Evolutionary conservation across 2,329 filamentous ascomycete genomes (phyloP).

Genomic region (Chrysoporthe puriensis): DNA sequence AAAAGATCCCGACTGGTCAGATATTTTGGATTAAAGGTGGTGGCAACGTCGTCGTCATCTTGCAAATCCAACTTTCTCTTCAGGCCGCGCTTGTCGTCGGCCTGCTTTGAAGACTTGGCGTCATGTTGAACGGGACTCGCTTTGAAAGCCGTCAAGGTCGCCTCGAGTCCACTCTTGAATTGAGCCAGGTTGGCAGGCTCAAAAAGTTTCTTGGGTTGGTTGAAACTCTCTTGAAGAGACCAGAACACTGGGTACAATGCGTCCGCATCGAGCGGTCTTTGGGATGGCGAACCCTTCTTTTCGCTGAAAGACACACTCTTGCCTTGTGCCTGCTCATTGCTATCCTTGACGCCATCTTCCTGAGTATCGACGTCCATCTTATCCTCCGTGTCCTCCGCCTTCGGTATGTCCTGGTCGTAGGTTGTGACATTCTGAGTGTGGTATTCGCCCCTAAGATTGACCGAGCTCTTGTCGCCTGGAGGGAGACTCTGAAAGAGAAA

Average conservation of each 20-base stretch:
- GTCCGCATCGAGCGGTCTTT: constrained; percentile 67
- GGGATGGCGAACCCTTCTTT: constrained; percentile 45
- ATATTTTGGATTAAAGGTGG: constrained; percentile 95
- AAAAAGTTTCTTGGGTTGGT: constrained; percentile 84
- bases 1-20: constrained; percentile 97
- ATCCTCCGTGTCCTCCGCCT: constrained; percentile 43
- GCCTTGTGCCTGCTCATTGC: constrained; percentile 38
- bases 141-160: constrained; percentile 61
- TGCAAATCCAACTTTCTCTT: constrained; percentile 72
- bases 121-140: constrained; percentile 54
- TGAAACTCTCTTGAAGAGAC: constrained; percentile 90
- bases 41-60: constrained; percentile 65
- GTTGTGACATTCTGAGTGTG: constrained; percentile 93
- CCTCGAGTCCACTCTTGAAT: constrained; percentile 78
- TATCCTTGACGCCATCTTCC: constrained; percentile 40
- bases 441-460: constrained; percentile 94
- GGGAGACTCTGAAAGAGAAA: constrained; percentile 99
- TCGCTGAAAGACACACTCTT: constrained; percentile 51
- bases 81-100: constrained; percentile 66
- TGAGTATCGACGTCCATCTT: constrained; percentile 70
- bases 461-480: constrained; percentile 93
- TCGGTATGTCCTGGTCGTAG: constrained; percentile 65
- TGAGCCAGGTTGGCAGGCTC: constrained; percentile 71
- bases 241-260: constrained; percentile 90
- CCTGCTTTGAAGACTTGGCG: constrained; percentile 51